phyloP scores from a whole-genome alignment of 208 protist species.

The Leishmania guyanensis region DNA sequence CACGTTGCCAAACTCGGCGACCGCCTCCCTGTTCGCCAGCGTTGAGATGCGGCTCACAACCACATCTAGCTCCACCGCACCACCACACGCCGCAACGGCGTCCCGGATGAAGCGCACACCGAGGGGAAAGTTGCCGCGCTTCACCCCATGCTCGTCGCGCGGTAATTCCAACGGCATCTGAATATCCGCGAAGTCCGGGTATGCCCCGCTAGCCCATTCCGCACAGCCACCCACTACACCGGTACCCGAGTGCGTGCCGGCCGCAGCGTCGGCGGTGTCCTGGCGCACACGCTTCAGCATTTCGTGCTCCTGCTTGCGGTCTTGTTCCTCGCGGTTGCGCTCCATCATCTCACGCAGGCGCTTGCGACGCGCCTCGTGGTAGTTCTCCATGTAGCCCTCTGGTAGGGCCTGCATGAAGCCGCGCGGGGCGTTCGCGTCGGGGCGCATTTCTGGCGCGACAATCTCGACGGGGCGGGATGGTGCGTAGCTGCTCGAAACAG shows the following conservation, averaged over 20 bases:
- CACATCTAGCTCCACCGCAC: constrained; percentile 89
- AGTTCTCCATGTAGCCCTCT: constrained; percentile 58
- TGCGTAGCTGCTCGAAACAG: constrained; percentile 84
- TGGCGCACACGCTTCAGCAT: constrained; percentile 60
- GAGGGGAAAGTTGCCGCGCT: constrained; percentile 86
- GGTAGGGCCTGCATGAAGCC: constrained; percentile 86
- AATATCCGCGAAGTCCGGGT: constrained; percentile 79
- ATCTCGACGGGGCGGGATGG: constrained; percentile 81
- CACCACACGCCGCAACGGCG: constrained; percentile 80
- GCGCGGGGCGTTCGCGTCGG: constrained; percentile 74
- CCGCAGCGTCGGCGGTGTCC: constrained; percentile 11
- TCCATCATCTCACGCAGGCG: constrained; percentile 88
- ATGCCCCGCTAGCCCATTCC: background rate
- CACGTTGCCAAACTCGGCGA: constrained; percentile 87
- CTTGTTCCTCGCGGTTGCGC: constrained; percentile 69
- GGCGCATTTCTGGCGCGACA: constrained; percentile 58
- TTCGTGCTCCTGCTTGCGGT: constrained; percentile 69
- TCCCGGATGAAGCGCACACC: constrained; percentile 92
- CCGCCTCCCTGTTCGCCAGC: constrained; percentile 69
- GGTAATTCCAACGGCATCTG: constrained; percentile 89
- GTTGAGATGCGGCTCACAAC: constrained; percentile 84
- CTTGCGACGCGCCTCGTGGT: constrained; percentile 77
- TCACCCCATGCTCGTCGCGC: constrained; percentile 90
- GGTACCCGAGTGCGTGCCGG: constrained; percentile 10
- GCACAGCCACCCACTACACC: background rate